Evolutionary conservation across 345 rosid species (phyloP).

Genomic region (Brassica cretica): DNA sequence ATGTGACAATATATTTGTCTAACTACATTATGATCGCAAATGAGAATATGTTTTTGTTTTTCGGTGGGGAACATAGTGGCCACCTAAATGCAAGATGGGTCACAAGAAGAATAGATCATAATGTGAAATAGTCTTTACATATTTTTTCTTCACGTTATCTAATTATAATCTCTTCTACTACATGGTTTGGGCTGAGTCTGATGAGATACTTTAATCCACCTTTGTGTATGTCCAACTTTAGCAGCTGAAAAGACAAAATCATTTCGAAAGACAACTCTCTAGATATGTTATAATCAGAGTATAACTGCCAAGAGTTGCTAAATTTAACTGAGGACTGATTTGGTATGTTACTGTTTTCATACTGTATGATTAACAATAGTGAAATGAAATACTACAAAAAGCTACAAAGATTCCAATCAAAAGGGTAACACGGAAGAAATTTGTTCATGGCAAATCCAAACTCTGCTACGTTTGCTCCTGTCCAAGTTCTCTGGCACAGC

Average conservation of each 20-base stretch:
- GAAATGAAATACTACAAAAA: constrained; percentile 19
- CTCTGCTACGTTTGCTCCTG: constrained; percentile 32
- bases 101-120: neutral
- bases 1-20: neutral
- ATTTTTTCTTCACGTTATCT: neutral
- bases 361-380: constrained; percentile 16
- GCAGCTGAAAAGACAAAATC: too few species aligned
- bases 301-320: neutral
- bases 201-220: neutral
- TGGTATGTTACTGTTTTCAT: constrained; percentile 10
- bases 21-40: neutral
- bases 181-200: neutral
- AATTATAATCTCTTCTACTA: neutral
- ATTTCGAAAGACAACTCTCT: too few species aligned
- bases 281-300: neutral
- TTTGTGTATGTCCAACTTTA: neutral
- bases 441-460: constrained; percentile 27
- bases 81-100: neutral
- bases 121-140: neutral
- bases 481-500: constrained; percentile 24
- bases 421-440: constrained; percentile 28
- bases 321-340: constrained; percentile 5
- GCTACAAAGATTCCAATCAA: constrained; percentile 25
- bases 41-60: neutral
- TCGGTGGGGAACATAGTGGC: neutral